These are phyloP conservation scores for Fusarium burgessii DNA, from an alignment of 2,329 filamentous ascomycete species.

Conservation along the genomic window DNA sequence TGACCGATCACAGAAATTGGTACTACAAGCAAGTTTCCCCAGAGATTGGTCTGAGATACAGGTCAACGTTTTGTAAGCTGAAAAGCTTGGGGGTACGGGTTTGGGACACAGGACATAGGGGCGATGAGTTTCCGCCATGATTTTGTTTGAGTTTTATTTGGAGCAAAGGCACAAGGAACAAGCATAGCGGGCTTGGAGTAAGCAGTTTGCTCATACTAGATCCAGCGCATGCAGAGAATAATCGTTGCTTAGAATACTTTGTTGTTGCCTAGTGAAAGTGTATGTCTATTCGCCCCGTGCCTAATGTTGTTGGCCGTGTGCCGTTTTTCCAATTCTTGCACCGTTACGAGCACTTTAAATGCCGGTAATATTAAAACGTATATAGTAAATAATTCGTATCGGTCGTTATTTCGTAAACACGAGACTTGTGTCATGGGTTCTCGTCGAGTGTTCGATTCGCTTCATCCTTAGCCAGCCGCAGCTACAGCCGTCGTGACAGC, in stretches of 20 bases:
- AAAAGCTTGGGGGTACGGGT: not conserved
- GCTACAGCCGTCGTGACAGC: not conserved
- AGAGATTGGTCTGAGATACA: not conserved
- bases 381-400: conserved; percentile 2
- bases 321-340: not conserved
- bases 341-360: not conserved
- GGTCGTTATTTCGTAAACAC: not conserved
- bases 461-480: not conserved
- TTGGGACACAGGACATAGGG: not conserved
- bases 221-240: not conserved
- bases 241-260: not conserved
- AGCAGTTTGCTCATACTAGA: not conserved
- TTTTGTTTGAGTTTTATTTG: not conserved
- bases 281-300: not conserved
- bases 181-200: not conserved
- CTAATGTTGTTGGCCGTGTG: not conserved
- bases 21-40: too few relatives aligned
- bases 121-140: not conserved
- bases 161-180: not conserved
- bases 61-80: not conserved
- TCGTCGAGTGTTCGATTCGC: not conserved
- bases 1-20: not conserved
- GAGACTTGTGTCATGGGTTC: not conserved
- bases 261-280: not conserved
- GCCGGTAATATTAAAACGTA: not conserved